Base-by-base conservation (phyloP, 2,329 filamentous ascomycete species). In the Fusarium citri region DNA sequence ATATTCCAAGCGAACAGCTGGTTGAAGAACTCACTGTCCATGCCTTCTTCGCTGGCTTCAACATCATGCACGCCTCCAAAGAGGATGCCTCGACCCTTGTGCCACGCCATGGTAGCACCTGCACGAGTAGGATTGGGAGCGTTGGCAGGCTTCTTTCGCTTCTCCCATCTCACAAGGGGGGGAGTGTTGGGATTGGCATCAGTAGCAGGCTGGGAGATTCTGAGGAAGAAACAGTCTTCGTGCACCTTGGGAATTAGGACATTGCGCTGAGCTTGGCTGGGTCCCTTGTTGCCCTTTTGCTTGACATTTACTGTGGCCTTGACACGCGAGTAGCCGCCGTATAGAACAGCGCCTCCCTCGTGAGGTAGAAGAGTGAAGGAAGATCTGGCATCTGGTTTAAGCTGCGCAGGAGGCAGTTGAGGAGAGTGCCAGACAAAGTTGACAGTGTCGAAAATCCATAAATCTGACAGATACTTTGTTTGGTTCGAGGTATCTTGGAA, bases 1-100 rank as follows among this genome's bases (percentile, higher is more conserved):
- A 97, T 90, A 76, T 97, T 98, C 93, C 94, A 98, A 8, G 94
- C 92, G 76, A 92, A 97, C 25, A 98, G 82, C 59, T 91, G 88
- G 74, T 98, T 95, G 83, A 98, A 99, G 81, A 99, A 99, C 78
- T 98, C 94, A 77, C 93, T 97, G 57, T 99, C 95, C 72, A 99
- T 97, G 6, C 93, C 94, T 79, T 99, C 96, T 78, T 97, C 94
- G 69, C 89, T 95, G 77, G 94, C 88, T 79, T 97, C 94, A 1
- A 97, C 92, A 73, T 97, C 94, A 75, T 98, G 94, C 6, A 99
- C 96, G 55, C 96, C 96, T 46, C 96, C 96, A 78, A 98, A 98
- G 75, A 94, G 82, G 60, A 99, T 95, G 1, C 96, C 96, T 65
- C 96, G 89, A 1, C 95, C 94, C 80, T 95, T 96, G 82, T 99